A percentile compares a stretch with the other conserved stretches of the same genome.
Conservation (phyloP, 2,329 filamentous ascomycete species). For the Myrmaecium sp. region DNA sequence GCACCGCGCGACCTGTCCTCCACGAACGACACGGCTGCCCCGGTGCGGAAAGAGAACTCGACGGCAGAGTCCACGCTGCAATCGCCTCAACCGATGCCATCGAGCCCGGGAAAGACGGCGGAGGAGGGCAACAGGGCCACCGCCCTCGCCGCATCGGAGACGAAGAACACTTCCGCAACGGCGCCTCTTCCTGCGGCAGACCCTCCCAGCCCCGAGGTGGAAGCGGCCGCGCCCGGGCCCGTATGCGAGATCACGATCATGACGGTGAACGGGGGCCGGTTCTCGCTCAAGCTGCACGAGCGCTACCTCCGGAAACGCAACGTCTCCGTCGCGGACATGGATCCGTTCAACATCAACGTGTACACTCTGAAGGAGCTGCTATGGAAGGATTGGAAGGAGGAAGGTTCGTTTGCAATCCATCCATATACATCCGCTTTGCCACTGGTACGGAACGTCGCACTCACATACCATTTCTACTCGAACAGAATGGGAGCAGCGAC, state of each 20-base stretch:
- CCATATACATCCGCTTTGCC: background rate
- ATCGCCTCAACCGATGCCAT: background rate
- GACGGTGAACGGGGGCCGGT: conserved; percentile 62
- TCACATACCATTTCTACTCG: too few relatives aligned
- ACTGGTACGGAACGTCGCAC: too few relatives aligned
- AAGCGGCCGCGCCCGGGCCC: conserved; percentile 20
- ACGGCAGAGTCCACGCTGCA: too few relatives aligned
- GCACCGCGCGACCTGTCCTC: too few relatives aligned
- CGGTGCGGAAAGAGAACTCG: too few relatives aligned
- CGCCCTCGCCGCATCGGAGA: conserved; percentile 1
- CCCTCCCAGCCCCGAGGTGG: conserved; percentile 20
- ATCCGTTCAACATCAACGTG: conserved; percentile 80
- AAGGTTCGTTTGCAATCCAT: conserved; percentile 14
- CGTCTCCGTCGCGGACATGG: conserved; percentile 56
- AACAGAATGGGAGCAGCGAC: conserved; percentile 75
- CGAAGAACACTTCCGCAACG: conserved; percentile 6
- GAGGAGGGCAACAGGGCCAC: too few relatives aligned
- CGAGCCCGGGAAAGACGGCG: too few relatives aligned
- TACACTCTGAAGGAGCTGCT: conserved; percentile 93
- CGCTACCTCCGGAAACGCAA: conserved; percentile 70
- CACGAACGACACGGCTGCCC: too few relatives aligned
- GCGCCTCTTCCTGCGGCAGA: conserved; percentile 26
- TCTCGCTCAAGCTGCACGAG: conserved; percentile 80
- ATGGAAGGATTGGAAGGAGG: conserved; percentile 73
- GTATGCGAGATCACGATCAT: conserved; percentile 64